phyloP scores from a whole-genome alignment of 257 asterid genomes.

The Lavandula angustifolia region DNA sequence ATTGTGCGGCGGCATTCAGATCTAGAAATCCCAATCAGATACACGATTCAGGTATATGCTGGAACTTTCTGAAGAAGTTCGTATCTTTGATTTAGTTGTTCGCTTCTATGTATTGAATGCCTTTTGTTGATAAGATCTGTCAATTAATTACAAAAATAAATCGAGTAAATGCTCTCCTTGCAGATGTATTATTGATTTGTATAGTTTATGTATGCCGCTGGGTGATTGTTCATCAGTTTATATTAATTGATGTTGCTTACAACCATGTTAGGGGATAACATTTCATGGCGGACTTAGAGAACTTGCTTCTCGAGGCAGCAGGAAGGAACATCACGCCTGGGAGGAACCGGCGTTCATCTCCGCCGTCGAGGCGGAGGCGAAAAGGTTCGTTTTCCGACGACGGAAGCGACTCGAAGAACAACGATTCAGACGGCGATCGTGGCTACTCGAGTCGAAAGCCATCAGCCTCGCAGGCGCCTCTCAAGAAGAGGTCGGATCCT shows the following conservation, averaged over 20 bases:
- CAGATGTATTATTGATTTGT: slow-evolving; percentile 9
- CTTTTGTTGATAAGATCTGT: slow-evolving; percentile 11
- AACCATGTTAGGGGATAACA: slow-evolving; percentile 24
- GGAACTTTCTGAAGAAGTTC: background rate
- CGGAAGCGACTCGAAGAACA: slow-evolving; percentile 82
- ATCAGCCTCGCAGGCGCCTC: slow-evolving; percentile 83
- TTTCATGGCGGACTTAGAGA: slow-evolving; percentile 75
- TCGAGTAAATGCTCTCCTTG: background rate
- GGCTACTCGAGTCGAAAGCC: slow-evolving; percentile 73
- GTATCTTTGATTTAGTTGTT: background rate
- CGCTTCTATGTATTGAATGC: background rate
- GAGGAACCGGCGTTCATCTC: slow-evolving; percentile 69
- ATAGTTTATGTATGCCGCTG: slow-evolving; percentile 14
- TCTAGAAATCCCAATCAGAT: background rate
- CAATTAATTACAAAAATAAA: background rate
- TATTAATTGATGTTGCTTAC: slow-evolving; percentile 21
- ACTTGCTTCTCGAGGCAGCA: slow-evolving; percentile 89
- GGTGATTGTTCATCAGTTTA: slow-evolving; percentile 8
- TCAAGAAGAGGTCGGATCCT: slow-evolving; percentile 84
- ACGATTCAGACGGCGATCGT: slow-evolving; percentile 82
- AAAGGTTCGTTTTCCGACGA: slow-evolving; percentile 70
- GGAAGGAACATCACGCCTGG: slow-evolving; percentile 70
- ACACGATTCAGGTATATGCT: background rate
- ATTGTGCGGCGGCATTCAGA: background rate
- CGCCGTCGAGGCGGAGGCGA: slow-evolving; percentile 62